Conservation (phyloP, 129 eudicot species). For the Centaurea solstitialis region DNA sequence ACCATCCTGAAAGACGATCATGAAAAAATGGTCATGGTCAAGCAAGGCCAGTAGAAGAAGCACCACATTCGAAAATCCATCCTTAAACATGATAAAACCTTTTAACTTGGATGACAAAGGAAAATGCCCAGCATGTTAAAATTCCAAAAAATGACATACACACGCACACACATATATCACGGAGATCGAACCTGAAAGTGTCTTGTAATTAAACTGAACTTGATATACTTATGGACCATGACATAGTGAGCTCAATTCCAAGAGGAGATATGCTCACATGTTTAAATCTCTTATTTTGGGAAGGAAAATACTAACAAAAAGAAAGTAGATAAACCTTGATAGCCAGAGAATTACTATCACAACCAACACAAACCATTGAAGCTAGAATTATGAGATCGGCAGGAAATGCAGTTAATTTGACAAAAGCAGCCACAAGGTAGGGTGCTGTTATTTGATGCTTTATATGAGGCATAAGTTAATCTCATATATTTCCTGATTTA, state of each 20-base stretch:
- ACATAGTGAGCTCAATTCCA: no score
- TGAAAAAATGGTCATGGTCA: slow-evolving; percentile 1
- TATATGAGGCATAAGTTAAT: neutral
- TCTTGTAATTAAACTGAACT: neutral
- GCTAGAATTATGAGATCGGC: neutral
- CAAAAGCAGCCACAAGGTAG: neutral
- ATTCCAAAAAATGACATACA: neutral
- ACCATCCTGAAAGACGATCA: slow-evolving; percentile 69
- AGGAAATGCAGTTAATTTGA: neutral
- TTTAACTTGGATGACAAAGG: neutral
- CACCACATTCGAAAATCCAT: neutral
- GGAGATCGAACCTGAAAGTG: neutral
- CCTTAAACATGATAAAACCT: neutral
- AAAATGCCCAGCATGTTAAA: neutral
- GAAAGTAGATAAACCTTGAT: neutral
- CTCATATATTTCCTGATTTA: neutral
- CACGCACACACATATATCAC: neutral
- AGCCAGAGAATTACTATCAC: neutral
- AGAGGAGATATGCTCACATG: neutral
- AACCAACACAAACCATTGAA: neutral
- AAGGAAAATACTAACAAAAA: neutral
- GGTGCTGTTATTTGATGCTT: neutral
- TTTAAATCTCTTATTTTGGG: neutral
- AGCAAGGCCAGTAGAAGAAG: neutral
- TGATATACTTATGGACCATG: neutral